phyloP scores from a whole-genome alignment of 202 grass and related monocot species.

The Setaria viridis region DNA sequence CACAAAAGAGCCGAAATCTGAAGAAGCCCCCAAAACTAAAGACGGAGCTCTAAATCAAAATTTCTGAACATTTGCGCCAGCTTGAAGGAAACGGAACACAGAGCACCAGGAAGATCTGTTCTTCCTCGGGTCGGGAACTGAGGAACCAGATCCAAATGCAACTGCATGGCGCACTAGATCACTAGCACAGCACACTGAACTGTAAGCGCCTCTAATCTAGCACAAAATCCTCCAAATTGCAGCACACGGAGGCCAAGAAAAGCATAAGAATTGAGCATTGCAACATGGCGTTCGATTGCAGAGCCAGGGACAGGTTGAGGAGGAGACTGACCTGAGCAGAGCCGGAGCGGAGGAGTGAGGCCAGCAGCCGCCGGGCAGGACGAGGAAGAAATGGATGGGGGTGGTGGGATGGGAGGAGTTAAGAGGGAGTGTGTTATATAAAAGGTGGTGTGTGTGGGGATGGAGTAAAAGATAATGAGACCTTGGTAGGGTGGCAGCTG shows the following conservation, averaged over 20 bases:
- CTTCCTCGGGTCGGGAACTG: conserved; percentile 47
- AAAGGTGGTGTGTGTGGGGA: conserved; percentile 28
- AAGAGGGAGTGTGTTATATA: conserved; percentile 32
- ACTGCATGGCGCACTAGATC: not conserved
- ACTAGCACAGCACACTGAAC: not conserved
- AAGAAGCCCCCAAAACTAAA: not conserved
- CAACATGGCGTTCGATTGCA: not conserved
- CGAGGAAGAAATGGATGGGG: not conserved
- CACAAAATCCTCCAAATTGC: conserved; percentile 5
- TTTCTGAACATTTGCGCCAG: conserved; percentile 17
- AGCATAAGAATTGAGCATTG: conserved; percentile 13
- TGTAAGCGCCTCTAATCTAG: not conserved
- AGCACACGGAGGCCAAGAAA: conserved; percentile 5
- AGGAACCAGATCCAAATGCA: conserved; percentile 51
- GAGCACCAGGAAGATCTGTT: conserved; percentile 39
- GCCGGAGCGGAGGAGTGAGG: conserved; percentile 10
- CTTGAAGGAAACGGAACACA: conserved; percentile 3
- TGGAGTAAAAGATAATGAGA: conserved; percentile 46
- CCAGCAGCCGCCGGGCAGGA: conserved; percentile 33
- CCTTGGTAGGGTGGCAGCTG: conserved; percentile 42
- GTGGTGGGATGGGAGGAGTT: not conserved
- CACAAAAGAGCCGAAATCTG: conserved; percentile 25
- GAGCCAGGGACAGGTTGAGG: not conserved
- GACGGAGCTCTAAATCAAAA: not conserved
- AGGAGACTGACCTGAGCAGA: conserved; percentile 54